Evolutionary conservation across 139 green algal genomes (phyloP).

Genomic region (Volvox reticuliferus): DNA sequence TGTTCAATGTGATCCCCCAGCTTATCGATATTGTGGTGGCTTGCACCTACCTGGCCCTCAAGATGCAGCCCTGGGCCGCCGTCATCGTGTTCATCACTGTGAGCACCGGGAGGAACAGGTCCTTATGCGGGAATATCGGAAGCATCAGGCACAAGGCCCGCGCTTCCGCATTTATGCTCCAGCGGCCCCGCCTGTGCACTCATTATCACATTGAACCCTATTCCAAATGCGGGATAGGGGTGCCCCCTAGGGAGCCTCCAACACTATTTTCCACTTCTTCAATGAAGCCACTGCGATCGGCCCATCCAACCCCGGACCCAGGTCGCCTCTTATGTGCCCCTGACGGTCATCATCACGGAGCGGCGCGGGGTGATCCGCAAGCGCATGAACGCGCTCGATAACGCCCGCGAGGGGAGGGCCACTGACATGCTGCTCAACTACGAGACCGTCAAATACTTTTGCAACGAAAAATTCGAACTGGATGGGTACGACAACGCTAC

Average conservation of each 20-base stretch:
- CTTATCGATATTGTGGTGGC: constrained; percentile 82
- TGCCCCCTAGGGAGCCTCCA: too few relatives aligned
- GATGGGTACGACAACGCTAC: constrained; percentile 73
- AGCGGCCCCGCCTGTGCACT: too few relatives aligned
- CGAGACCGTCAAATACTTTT: constrained; percentile 88
- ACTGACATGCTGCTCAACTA: constrained; percentile 94
- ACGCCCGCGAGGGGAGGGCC: constrained; percentile 76
- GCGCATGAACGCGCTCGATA: constrained; percentile 81
- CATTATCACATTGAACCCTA: too few relatives aligned
- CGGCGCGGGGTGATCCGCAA: constrained; percentile 83
- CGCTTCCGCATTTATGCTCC: too few relatives aligned
- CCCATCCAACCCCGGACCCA: not conserved
- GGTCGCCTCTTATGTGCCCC: constrained; percentile 83
- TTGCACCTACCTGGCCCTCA: constrained; percentile 62
- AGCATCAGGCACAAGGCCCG: too few relatives aligned
- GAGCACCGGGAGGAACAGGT: not conserved
- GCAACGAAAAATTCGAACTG: constrained; percentile 81
- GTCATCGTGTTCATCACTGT: constrained; percentile 83
- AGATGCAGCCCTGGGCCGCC: constrained; percentile 78
- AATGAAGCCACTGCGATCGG: too few relatives aligned
- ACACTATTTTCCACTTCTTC: too few relatives aligned
- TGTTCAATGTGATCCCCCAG: constrained; percentile 84
- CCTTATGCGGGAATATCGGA: too few relatives aligned
- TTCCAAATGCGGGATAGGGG: too few relatives aligned
- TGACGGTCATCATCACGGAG: constrained; percentile 82